These are phyloP conservation scores for Chenopodium berlandieri DNA, from an alignment of 148 eudicot genomes.

Conservation along the genomic window DNA sequence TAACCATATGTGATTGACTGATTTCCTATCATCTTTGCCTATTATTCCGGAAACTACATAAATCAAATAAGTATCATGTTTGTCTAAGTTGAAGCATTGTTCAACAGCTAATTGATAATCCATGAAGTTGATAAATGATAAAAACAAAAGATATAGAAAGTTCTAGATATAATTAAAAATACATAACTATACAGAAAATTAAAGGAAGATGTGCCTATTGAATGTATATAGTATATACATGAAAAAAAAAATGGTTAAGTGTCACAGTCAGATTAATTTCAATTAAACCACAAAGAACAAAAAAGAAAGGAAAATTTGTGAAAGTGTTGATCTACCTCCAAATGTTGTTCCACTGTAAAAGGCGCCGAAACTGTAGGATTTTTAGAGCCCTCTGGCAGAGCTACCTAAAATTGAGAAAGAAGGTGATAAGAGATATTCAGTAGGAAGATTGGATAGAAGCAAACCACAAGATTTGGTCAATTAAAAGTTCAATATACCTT, in stretches of 20 bases:
- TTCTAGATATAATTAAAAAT: not conserved
- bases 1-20: not conserved
- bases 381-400: conserved; percentile 92
- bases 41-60: not conserved
- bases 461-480: not conserved
- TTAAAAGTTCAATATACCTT: conserved; percentile 49
- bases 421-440: not conserved
- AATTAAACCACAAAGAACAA: conserved; percentile 15
- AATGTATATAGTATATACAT: not conserved
- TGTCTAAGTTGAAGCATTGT: not conserved
- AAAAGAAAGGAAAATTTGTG: not conserved
- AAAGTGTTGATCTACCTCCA: conserved; percentile 55
- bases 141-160: not conserved
- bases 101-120: not conserved
- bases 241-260: not conserved
- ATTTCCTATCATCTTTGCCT: not conserved
- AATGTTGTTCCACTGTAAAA: conserved; percentile 64
- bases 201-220: not conserved
- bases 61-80: not conserved
- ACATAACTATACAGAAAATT: not conserved
- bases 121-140: not conserved
- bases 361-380: conserved; percentile 60
- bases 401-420: conserved; percentile 48
- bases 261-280: not conserved
- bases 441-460: not conserved